These are phyloP conservation scores for Chenopodium formosanum DNA, from an alignment of 148 eudicot genomes.

Conservation along the genomic window DNA sequence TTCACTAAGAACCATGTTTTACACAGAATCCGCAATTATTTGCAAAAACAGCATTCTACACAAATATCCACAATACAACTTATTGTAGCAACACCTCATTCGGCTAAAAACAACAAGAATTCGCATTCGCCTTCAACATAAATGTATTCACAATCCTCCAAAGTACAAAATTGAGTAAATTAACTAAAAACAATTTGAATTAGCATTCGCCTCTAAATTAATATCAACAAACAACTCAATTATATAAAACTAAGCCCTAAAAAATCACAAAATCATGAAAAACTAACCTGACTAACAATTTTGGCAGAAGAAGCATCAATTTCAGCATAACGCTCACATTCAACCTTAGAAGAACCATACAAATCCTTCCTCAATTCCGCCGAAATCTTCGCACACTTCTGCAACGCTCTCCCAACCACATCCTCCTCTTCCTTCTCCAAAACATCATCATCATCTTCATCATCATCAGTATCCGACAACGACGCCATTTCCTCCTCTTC, in stretches of 20 bases:
- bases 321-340: slow-evolving; percentile 59
- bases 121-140: too few species aligned
- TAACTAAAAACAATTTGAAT: background rate
- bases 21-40: too few species aligned
- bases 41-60: too few species aligned
- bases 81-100: background rate
- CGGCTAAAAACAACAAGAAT: background rate
- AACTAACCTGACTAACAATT: slow-evolving; percentile 82
- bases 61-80: background rate
- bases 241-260: background rate
- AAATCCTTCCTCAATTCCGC: slow-evolving; percentile 73
- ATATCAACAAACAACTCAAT: background rate
- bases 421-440: slow-evolving; percentile 55
- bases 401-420: slow-evolving; percentile 82
- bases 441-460: slow-evolving; percentile 34
- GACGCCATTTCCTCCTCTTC: slow-evolving; percentile 29
- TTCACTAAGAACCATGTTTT: too few species aligned
- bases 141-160: too few species aligned
- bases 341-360: slow-evolving; percentile 46
- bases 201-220: background rate
- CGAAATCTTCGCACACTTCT: slow-evolving; percentile 78
- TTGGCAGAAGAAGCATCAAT: slow-evolving; percentile 64
- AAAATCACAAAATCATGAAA: background rate
- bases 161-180: too few species aligned
- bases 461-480: slow-evolving; percentile 37